A percentile compares a stretch with the other conserved stretches of the same genome.
phyloP scores from a whole-genome alignment of 257 asterid genomes.

The Fraxinus americana region DNA sequence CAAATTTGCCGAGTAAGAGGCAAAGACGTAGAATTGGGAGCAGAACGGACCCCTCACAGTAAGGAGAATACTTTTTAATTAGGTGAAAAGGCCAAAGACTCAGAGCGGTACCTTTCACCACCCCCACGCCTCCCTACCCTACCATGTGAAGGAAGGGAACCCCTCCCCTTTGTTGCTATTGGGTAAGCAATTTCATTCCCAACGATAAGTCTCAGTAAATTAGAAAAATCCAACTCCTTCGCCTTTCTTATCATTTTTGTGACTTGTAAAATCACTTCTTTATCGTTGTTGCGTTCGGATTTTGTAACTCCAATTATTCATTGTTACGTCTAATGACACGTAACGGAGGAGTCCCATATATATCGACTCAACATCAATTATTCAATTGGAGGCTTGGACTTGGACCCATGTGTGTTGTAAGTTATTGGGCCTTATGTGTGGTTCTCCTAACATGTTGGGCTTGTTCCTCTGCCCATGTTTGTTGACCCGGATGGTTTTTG shows the following conservation, averaged over 20 bases:
- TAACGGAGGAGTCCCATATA: too few species aligned
- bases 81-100: constrained; percentile 40
- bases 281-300: too few species aligned
- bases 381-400: too few species aligned
- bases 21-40: neutral
- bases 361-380: too few species aligned
- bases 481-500: too few species aligned
- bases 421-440: too few species aligned
- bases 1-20: neutral
- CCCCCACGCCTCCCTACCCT: constrained; percentile 27
- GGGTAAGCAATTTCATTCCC: neutral
- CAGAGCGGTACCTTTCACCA: constrained; percentile 41
- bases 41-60: constrained; percentile 43
- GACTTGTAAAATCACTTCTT: neutral
- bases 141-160: constrained; percentile 38
- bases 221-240: neutral
- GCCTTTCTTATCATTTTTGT: neutral
- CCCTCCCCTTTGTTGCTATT: neutral
- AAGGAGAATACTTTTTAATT: constrained; percentile 33
- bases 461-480: too few species aligned
- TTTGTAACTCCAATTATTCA: neutral
- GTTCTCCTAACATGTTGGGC: too few species aligned
- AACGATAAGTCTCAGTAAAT: neutral
- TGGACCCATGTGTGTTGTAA: too few species aligned
- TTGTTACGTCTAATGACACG: too few species aligned